Evolutionary conservation across 768 basidiomycete species (phyloP).

Genomic region (Trametes punicea): DNA sequence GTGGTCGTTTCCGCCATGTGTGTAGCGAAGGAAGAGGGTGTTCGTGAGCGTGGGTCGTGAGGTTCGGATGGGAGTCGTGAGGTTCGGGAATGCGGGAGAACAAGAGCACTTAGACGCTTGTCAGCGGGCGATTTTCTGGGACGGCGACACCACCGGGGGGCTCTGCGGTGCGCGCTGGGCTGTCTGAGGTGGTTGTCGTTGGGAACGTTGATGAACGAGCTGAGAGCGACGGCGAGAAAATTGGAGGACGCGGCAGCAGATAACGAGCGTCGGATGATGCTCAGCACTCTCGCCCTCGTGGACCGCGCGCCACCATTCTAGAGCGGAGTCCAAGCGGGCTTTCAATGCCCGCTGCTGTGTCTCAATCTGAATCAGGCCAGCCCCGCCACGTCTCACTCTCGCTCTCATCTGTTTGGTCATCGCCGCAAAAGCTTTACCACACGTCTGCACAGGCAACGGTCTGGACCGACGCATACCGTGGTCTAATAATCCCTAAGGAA

Average conservation of each 20-base stretch:
- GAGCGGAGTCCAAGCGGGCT: slow-evolving; percentile 25
- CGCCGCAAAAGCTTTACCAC: not conserved
- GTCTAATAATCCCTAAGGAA: not conserved
- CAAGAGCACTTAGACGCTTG: slow-evolving; percentile 21
- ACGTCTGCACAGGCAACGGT: not conserved
- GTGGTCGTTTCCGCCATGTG: slow-evolving; percentile 75
- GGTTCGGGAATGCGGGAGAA: slow-evolving; percentile 19
- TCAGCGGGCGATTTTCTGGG: slow-evolving; percentile 15
- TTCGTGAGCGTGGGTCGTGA: slow-evolving; percentile 23
- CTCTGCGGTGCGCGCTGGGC: slow-evolving; percentile 3
- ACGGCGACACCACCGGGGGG: slow-evolving; percentile 4
- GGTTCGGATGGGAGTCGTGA: slow-evolving; percentile 20
- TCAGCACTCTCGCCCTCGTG: slow-evolving; percentile 15
- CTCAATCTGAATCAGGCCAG: not conserved
- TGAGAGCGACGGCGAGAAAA: slow-evolving; percentile 28
- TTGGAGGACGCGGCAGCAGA: slow-evolving; percentile 40
- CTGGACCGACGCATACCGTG: not conserved
- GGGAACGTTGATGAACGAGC: slow-evolving; percentile 28
- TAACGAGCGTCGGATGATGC: slow-evolving; percentile 33
- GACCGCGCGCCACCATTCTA: slow-evolving; percentile 23
- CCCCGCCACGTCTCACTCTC: not conserved
- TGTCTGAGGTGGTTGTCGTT: slow-evolving; percentile 11
- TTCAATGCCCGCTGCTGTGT: not conserved
- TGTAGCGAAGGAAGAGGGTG: slow-evolving; percentile 13
- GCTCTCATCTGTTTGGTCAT: not conserved